Conservation (phyloP, 768 basidiomycete species). For the Suillus placidus region DNA sequence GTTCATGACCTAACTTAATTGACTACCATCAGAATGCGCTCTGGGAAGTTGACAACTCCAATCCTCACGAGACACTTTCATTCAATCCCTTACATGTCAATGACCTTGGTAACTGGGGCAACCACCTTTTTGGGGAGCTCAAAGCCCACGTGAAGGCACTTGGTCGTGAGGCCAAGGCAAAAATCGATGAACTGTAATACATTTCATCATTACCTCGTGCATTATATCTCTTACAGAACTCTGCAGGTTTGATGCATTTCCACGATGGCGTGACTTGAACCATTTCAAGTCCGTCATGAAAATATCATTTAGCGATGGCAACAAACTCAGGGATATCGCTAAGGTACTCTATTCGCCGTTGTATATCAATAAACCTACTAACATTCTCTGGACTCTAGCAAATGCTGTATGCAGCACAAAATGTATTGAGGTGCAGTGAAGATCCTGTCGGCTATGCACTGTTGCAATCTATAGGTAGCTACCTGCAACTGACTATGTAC, state of each 20-base stretch:
- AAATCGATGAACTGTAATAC: slow-evolving; percentile 16
- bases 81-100: slow-evolving; percentile 44
- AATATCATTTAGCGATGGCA: slow-evolving; percentile 36
- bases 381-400: background rate
- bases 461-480: slow-evolving; percentile 33
- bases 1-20: background rate
- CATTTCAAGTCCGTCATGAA: slow-evolving; percentile 34
- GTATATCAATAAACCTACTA: background rate
- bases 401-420: slow-evolving; percentile 1
- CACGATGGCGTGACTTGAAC: slow-evolving; percentile 38
- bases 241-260: slow-evolving; percentile 30
- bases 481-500: slow-evolving; percentile 34
- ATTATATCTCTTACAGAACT: background rate
- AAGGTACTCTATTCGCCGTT: slow-evolving; percentile 26
- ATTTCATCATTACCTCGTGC: background rate
- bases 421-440: background rate
- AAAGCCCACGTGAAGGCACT: background rate
- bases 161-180: background rate
- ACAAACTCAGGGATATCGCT: slow-evolving; percentile 39
- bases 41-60: slow-evolving; percentile 37
- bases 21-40: slow-evolving; percentile 39
- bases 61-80: slow-evolving; percentile 35
- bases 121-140: slow-evolving; percentile 27
- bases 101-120: slow-evolving; percentile 33
- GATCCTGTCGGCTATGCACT: slow-evolving; percentile 24